A percentile compares a stretch with the other conserved stretches of the same genome.
These are phyloP conservation scores for Trichomonas tenax DNA, from an alignment of 208 protist genomes.

Conservation along the genomic window DNA sequence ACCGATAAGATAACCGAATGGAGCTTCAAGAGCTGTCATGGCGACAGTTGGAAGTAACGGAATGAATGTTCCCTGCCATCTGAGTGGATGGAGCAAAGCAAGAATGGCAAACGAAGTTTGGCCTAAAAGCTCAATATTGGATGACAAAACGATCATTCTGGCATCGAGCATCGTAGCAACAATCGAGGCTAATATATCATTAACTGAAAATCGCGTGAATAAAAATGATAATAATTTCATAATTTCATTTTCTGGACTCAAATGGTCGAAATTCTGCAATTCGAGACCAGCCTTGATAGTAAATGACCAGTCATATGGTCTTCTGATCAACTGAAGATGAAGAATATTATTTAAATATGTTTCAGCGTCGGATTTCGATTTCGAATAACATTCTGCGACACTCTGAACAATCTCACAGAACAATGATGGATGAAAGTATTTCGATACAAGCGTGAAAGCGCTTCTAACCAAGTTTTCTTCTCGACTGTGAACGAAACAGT, in stretches of 20 bases:
- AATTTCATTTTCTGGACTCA: neutral
- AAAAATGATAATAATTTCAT: neutral
- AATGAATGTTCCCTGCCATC: neutral
- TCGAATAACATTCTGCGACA: neutral
- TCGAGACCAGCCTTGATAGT: too few species aligned
- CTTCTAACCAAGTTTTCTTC: neutral
- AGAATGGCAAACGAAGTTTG: neutral
- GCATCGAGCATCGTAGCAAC: neutral
- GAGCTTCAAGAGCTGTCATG: neutral
- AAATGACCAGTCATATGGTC: neutral
- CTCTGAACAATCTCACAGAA: neutral
- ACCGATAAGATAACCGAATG: neutral
- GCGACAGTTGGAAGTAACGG: neutral
- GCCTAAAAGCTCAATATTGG: neutral
- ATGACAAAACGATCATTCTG: neutral
- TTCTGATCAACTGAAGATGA: neutral
- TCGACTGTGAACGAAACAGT: neutral
- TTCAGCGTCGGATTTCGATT: neutral
- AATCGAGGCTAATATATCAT: neutral
- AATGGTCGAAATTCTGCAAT: neutral
- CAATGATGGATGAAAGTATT: neutral
- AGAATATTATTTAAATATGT: neutral
- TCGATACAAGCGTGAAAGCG: neutral
- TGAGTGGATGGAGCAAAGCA: neutral
- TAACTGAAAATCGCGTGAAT: neutral